Evolutionary conservation across 441 rosid species (phyloP), one percentile per base, ranked within the genome.

Genomic region (Erodium trifolium): DNA sequence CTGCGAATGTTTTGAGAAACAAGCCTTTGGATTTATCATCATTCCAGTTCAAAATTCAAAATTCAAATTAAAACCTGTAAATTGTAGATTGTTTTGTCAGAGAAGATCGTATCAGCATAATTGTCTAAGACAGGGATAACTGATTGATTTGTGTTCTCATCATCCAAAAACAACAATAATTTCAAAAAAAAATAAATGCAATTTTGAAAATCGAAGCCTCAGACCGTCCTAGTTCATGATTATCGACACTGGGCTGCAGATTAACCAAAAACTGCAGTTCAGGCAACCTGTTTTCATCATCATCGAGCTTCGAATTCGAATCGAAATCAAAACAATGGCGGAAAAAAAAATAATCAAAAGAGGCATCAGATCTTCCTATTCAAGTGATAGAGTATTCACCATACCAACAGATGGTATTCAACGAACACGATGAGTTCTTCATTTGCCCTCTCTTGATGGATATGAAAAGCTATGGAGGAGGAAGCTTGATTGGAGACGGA

Each of bases 311-410:
- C 5, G 1, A 23, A 23, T 10, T 37, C 41, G 3, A 37, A 7
- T 7, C 41, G 10, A 31, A 0, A 1, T 0, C 10, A 0, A 1
- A 43, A 49, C 64, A 34, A 3, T 0, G 31, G 11, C 27, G n/a
- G 2, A 37, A n/a, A 0, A 49, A 1, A 62, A 45, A 29, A 7
- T 29, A 70, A n/a, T 41, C 59, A 0, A 23, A 45, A 43, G 71
- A 76, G 78, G 81, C 84, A 81, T 86, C 84, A 78, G 86, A 86
- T 86, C 90, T 86, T 84, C 84, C 86, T 84, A 82, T 79, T 72
- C 83, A 76, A 74, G 53, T 63, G 62, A 60, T 19, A 23, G 17
- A 77, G 73, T 10, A 45, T 10, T 84, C 90, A 78, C 34, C 8
- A 67, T 49, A 71, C 85, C 27, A 23, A 35, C 76, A 66, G 59